These are phyloP conservation scores for Nemania abortiva DNA, from an alignment of 2,329 filamentous ascomycete species.

Conservation along the genomic window DNA sequence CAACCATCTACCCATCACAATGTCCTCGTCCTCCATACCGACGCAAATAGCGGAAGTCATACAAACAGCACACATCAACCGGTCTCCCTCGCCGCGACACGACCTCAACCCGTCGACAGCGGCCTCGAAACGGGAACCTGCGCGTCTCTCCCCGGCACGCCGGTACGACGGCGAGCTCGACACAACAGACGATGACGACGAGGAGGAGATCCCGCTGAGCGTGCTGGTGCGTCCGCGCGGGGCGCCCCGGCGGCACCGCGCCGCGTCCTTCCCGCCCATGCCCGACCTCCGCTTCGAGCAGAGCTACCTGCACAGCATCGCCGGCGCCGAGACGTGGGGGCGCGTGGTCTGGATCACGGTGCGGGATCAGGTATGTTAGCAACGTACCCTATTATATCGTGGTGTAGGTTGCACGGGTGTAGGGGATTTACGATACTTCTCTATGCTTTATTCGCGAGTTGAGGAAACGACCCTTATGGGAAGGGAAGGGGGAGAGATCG, in stretches of 20 bases:
- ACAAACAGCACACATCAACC: constrained; percentile 83
- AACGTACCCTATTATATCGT: neutral
- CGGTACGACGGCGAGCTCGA: constrained; percentile 32
- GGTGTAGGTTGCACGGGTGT: neutral
- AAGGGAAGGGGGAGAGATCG: too few relatives aligned
- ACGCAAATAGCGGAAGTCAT: constrained; percentile 81
- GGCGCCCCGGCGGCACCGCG: constrained; percentile 59
- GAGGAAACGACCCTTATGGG: too few relatives aligned
- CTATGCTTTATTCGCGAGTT: too few relatives aligned
- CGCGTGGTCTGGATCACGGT: constrained; percentile 85
- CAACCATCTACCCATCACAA: neutral
- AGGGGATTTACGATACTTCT: neutral
- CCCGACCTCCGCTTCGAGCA: constrained; percentile 97
- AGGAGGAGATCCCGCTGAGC: constrained; percentile 77
- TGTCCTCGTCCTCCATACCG: constrained; percentile 55
- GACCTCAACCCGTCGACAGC: constrained; percentile 86
- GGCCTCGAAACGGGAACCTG: constrained; percentile 74
- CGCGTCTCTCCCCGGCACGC: constrained; percentile 53
- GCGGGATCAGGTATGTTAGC: constrained; percentile 79
- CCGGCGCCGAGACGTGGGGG: constrained; percentile 81
- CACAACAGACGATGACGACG: constrained; percentile 62
- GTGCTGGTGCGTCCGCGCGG: constrained; percentile 65
- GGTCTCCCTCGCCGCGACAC: constrained; percentile 75
- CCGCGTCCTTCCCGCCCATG: constrained; percentile 67
- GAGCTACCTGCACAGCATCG: constrained; percentile 93